These are phyloP conservation scores for Scenedesmus sp. DNA, from an alignment of 163 green algal species.

Conservation along the genomic window DNA sequence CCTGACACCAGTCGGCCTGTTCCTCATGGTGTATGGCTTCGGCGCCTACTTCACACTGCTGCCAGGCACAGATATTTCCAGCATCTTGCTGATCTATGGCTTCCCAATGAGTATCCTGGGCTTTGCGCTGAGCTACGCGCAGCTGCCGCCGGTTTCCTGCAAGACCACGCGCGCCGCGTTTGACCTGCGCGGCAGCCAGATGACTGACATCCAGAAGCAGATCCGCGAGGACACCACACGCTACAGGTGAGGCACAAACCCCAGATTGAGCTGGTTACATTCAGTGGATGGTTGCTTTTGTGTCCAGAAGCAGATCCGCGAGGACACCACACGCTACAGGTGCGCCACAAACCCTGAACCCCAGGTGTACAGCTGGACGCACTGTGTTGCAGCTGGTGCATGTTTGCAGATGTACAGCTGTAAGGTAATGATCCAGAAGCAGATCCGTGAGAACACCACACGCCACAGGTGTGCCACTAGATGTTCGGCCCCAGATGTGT, in stretches of 20 bases:
- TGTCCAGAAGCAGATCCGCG: conserved; percentile 94
- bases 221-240: conserved; percentile 92
- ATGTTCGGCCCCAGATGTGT: too few species aligned
- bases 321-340: conserved; percentile 92
- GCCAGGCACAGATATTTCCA: conserved; percentile 89
- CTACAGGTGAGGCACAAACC: conserved; percentile 71
- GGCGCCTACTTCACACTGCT: conserved; percentile 95
- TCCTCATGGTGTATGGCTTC: conserved; percentile 91
- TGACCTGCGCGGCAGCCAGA: conserved; percentile 81
- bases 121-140: conserved; percentile 95
- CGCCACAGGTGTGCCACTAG: conserved; percentile 74
- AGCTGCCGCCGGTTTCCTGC: conserved; percentile 93
- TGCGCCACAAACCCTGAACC: neutral
- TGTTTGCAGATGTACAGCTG: too few species aligned
- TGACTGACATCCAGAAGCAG: conserved; percentile 98
- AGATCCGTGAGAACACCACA: conserved; percentile 92
- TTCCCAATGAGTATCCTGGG: conserved; percentile 97
- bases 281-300: too few species aligned
- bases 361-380: neutral
- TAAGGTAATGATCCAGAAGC: conserved; percentile 83
- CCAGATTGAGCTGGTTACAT: neutral
- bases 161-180: conserved; percentile 86
- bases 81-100: conserved; percentile 97
- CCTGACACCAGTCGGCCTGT: conserved; percentile 82
- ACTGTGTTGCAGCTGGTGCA: neutral